Conservation (phyloP, 1,284 basidiomycete genomes). For the Erythrobasidium hasegawianum region DNA sequence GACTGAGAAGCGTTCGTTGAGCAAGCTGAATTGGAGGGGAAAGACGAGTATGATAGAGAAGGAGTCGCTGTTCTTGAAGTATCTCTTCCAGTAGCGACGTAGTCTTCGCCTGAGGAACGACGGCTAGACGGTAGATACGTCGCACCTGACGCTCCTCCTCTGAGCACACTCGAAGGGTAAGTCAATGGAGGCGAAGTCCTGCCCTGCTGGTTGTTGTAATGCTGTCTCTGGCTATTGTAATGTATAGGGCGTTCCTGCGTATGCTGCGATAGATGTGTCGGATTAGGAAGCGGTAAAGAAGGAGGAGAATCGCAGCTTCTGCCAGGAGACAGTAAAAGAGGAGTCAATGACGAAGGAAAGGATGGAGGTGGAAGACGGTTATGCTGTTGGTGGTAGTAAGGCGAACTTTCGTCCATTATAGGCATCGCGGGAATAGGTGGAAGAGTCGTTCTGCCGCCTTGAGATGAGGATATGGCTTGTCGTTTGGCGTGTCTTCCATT, state of each 20-base stretch:
- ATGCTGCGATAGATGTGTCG: neutral
- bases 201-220: neutral
- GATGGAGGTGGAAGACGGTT: neutral
- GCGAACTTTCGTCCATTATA: too few relatives aligned
- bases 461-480: neutral
- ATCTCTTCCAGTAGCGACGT: neutral
- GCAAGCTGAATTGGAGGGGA: neutral
- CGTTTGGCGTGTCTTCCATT: neutral
- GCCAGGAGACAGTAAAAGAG: neutral
- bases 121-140: neutral
- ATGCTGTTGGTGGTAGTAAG: neutral
- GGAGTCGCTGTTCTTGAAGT: neutral
- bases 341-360: neutral
- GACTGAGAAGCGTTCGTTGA: too few relatives aligned
- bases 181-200: neutral
- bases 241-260: neutral
- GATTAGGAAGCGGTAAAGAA: neutral
- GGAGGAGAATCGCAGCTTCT: neutral
- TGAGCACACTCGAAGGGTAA: neutral
- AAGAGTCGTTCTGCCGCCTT: neutral
- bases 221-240: neutral
- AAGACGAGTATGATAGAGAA: neutral
- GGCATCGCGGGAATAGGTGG: neutral
- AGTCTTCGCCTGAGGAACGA: neutral
- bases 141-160: neutral